A percentile compares a stretch with the other conserved stretches of the same genome.
These are phyloP conservation scores for Salix purpurea DNA, from an alignment of 345 rosid genomes.

Conservation along the genomic window DNA sequence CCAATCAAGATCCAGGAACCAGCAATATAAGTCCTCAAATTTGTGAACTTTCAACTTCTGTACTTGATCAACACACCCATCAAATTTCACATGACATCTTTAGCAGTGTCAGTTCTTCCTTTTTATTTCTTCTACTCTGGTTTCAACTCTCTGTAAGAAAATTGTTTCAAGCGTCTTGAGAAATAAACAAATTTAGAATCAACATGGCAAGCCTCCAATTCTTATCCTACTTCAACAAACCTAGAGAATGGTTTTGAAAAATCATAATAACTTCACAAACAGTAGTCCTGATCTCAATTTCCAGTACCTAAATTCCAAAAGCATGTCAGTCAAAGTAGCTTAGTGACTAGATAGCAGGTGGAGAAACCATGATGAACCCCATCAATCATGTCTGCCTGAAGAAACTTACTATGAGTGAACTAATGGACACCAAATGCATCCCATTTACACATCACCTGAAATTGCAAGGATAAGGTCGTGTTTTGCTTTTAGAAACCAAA, in stretches of 20 bases:
- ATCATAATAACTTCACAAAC: neutral
- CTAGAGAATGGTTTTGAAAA: neutral
- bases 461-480: neutral
- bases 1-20: neutral
- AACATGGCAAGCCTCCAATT: neutral
- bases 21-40: neutral
- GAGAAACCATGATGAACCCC: neutral
- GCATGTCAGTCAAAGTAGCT: neutral
- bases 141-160: neutral
- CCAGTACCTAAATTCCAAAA: neutral
- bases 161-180: neutral
- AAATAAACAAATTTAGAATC: neutral
- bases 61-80: neutral
- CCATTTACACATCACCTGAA: neutral
- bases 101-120: neutral
- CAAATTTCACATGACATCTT: neutral
- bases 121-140: neutral
- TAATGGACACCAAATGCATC: neutral
- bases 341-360: neutral
- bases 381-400: neutral
- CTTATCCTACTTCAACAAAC: neutral
- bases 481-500: neutral
- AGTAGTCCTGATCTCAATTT: neutral
- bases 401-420: neutral
- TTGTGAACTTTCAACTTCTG: neutral